Evolutionary conservation across 352 stramenopile species (phyloP).

Genomic region (Pythium grandisporangium): DNA sequence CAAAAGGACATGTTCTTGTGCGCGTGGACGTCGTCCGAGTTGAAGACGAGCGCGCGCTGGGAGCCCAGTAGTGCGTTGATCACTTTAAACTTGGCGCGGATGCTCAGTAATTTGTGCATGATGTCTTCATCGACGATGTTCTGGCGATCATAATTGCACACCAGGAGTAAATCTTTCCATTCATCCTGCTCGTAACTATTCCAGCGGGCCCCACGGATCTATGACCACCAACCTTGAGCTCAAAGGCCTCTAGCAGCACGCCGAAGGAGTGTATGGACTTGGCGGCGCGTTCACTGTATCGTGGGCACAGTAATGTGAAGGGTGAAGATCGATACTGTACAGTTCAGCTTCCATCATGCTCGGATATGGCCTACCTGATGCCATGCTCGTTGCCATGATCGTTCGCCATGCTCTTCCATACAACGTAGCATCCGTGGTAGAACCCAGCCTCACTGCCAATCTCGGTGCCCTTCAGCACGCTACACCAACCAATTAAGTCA

Average conservation of each 20-base stretch:
- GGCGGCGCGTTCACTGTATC: conserved; percentile 30
- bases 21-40: conserved; percentile 44
- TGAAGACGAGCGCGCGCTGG: conserved; percentile 54
- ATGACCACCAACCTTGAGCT: conserved; percentile 53
- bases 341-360: no score
- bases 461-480: conserved; percentile 68
- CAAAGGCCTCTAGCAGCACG: conserved; percentile 33
- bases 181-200: no score
- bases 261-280: conserved; percentile 61
- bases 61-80: conserved; percentile 53
- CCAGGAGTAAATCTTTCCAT: background rate
- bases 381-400: conserved; percentile 18
- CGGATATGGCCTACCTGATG: conserved; percentile 35
- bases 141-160: conserved; percentile 14
- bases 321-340: no score
- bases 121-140: conserved; percentile 79
- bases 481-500: conserved; percentile 10
- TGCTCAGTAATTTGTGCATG: conserved; percentile 50
- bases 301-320: no score
- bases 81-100: conserved; percentile 80
- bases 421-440: conserved; percentile 67
- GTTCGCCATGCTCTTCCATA: conserved; percentile 57
- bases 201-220: no score
- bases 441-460: conserved; percentile 79
- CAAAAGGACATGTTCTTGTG: conserved; percentile 86